Conservation (phyloP, 1,139 yeast species). For the Petasospora rhodanensis region DNA sequence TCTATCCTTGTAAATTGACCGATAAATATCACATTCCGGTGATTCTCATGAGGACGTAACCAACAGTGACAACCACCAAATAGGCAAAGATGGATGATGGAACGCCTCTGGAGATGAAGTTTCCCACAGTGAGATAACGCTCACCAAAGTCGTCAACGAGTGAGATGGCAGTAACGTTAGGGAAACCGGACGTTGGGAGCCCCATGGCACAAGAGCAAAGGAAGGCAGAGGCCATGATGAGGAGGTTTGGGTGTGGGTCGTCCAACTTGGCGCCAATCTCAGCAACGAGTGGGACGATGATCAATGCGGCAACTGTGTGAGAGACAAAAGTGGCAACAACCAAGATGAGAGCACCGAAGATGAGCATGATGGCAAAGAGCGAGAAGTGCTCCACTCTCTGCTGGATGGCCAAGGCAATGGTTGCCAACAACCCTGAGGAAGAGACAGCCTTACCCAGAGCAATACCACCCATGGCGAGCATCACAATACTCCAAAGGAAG, state of each 20-base stretch:
- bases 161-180: slow-evolving; percentile 92
- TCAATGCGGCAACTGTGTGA: slow-evolving; percentile 93
- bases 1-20: background rate
- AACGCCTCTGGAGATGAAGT: slow-evolving; percentile 82
- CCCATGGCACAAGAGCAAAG: slow-evolving; percentile 94
- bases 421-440: slow-evolving; percentile 76
- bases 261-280: slow-evolving; percentile 78
- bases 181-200: slow-evolving; percentile 93
- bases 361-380: slow-evolving; percentile 61
- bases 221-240: slow-evolving; percentile 81
- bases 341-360: slow-evolving; percentile 74
- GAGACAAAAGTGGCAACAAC: slow-evolving; percentile 91
- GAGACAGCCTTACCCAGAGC: slow-evolving; percentile 91
- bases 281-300: slow-evolving; percentile 80
- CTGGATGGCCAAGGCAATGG: slow-evolving; percentile 71
- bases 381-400: slow-evolving; percentile 54
- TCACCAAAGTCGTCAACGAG: slow-evolving; percentile 87
- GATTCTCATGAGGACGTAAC: slow-evolving; percentile 66
- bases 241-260: slow-evolving; percentile 41
- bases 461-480: slow-evolving; percentile 94
- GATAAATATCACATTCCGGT: slow-evolving; percentile 30
- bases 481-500: slow-evolving; percentile 90
- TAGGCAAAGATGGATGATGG: slow-evolving; percentile 78
- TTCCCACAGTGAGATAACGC: slow-evolving; percentile 76
- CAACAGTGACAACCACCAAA: slow-evolving; percentile 66